phyloP scores from a whole-genome alignment of 805 yeast species.

The Blastobotrys terrestris region DNA sequence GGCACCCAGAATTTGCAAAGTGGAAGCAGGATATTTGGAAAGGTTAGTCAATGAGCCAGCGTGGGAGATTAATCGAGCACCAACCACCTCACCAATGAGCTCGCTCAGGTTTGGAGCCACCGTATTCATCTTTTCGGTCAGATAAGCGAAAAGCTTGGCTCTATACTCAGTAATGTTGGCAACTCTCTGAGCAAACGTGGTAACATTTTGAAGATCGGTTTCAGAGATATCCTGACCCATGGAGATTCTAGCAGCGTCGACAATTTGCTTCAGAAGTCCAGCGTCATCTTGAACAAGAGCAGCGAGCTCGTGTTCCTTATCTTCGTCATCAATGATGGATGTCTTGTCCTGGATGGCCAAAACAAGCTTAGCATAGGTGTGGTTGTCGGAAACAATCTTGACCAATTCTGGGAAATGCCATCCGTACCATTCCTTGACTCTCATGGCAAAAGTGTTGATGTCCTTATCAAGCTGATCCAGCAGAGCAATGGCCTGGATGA shows the following conservation, averaged over 20 bases:
- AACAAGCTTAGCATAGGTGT: conserved; percentile 75
- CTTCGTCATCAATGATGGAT: conserved; percentile 53
- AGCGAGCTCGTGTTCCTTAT: conserved; percentile 74
- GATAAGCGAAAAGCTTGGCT: conserved; percentile 71
- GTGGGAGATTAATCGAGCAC: conserved; percentile 96
- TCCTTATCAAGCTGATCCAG: conserved; percentile 98
- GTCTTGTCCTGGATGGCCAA: conserved; percentile 82
- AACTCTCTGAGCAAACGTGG: conserved; percentile 89
- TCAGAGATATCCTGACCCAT: conserved; percentile 99
- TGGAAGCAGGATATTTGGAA: conserved; percentile 98
- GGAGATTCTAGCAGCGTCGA: conserved; percentile 92
- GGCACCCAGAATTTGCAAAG: conserved; percentile 96
- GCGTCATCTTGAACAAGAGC: conserved; percentile 88
- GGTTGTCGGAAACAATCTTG: conserved; percentile 84
- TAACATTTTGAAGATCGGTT: conserved; percentile 86
- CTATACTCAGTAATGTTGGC: conserved; percentile 90
- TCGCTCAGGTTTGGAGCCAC: conserved; percentile 97
- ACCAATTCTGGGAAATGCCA: conserved; percentile 99
- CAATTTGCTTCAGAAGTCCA: conserved; percentile 81
- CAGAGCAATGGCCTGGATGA: conserved; percentile 96
- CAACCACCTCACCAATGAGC: conserved; percentile 97
- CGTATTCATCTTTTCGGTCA: conserved; percentile 92
- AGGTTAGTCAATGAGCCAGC: conserved; percentile 96
- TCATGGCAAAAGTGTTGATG: conserved; percentile 94
- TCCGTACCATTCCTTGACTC: conserved; percentile 97